phyloP scores from a whole-genome alignment of 2,329 filamentous ascomycete species.

The Ceratocystis alfenasii region DNA sequence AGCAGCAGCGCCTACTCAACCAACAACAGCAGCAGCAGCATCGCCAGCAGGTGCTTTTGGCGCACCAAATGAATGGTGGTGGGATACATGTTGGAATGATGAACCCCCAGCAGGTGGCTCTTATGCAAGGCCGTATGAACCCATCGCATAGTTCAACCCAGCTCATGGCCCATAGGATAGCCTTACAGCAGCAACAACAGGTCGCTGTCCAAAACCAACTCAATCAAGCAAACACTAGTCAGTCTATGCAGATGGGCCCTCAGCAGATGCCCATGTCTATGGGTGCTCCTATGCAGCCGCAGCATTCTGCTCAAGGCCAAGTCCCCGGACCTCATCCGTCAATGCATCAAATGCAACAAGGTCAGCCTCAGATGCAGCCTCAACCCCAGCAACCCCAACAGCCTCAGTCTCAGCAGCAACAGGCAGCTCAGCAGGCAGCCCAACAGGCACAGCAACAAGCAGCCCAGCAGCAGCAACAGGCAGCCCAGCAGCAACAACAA shows the following conservation, averaged over 20 bases:
- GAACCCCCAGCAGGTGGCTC: conserved; percentile 41
- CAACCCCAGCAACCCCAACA: conserved; percentile 14
- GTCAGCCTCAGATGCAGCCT: conserved; percentile 9
- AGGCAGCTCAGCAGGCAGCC: conserved; percentile 4
- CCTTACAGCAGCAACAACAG: conserved; percentile 35
- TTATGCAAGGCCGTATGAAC: conserved; percentile 31
- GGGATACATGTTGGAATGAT: conserved; percentile 42
- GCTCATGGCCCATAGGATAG: conserved; percentile 37
- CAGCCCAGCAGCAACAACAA: conserved; percentile 16
- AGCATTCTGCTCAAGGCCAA: conserved; percentile 23
- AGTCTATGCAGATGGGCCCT: conserved; percentile 38
- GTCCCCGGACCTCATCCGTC: conserved; percentile 30
- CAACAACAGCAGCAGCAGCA: conserved; percentile 47
- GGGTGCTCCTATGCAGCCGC: conserved; percentile 24
- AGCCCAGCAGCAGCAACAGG: conserved; percentile 29
- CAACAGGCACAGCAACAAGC: conserved; percentile 8
- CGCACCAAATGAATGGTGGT: conserved; percentile 39
- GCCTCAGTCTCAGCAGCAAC: conserved; percentile 29
- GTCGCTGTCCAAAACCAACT: conserved; percentile 29
- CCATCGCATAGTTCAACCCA: conserved; percentile 26
- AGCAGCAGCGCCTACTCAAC: conserved; percentile 40
- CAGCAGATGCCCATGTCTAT: conserved; percentile 27
- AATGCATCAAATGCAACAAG: conserved; percentile 27
- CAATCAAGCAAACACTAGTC: conserved; percentile 35
- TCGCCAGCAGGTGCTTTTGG: conserved; percentile 41